Base-by-base conservation (phyloP, 352 stramenopile genomes). In the Pythium brachiatum region DNA sequence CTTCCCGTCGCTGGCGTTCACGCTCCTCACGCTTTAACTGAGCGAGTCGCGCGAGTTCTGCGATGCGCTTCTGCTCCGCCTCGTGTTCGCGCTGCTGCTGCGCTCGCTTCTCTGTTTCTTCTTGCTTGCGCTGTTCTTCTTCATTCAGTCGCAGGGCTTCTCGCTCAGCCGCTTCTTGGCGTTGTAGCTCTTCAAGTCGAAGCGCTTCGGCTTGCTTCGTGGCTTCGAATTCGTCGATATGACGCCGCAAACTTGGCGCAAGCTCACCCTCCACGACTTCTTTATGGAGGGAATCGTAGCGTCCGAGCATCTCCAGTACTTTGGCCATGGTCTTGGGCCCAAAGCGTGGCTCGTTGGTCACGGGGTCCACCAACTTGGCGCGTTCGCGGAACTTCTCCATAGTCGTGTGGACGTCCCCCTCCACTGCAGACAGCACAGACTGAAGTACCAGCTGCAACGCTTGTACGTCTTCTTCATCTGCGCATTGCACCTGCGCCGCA, bases 301-400 rank as follows among this genome's bases (percentile, higher is more conserved):
- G 68, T 50, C 50, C 43, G 54, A 92, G 65, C 65, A 95, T 56
- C 32, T 74, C 71, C 34, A 76, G 60, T 8, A 92, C 86, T 59
- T 80, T 87, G 8, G 69, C 66, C 62, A 89, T 64, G 74, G 90
- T 95, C 60, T 89, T 89, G 20, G 86, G 83, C 0, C 86, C 86
- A 27, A 92, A 92, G 8, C 86, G 80, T 43, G 83, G 81, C 25
- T 80, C 67, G 34, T 84, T 81, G 46, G 86, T 91, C 47, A 93
- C 68, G 1, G 83, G 83, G 41, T 95, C 86, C 32, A 91, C 66
- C 72, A 86, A 83, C 0, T 57, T 53, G 34, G 72, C 79, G 21
- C 83, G 79, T 7, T 60, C 62, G 15, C 83, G 77, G 31, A 86
- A 86, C 23, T 79, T 83, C 13, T 77, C 69, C 64, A 90, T 81